These are phyloP conservation scores for Tolypocladium guangdongense DNA, from an alignment of 2,329 filamentous ascomycete genomes.

Conservation along the genomic window DNA sequence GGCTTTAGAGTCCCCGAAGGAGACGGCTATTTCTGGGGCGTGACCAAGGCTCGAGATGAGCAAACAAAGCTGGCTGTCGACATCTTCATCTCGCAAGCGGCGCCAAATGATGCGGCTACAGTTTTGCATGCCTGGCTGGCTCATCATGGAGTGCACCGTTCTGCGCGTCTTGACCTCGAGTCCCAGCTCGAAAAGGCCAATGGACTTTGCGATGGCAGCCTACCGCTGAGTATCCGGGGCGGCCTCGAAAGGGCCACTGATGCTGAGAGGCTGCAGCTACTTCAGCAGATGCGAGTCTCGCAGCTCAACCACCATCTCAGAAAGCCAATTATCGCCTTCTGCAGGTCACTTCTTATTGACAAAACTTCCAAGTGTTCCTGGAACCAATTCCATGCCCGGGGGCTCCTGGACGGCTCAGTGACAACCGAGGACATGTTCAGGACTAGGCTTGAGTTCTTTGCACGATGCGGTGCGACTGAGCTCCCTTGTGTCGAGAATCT, in stretches of 20 bases:
- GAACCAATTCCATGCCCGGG: conserved; percentile 15
- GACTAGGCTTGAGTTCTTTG: conserved; percentile 13
- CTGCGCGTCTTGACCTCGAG: conserved; percentile 21
- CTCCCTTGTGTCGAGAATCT: conserved; percentile 12
- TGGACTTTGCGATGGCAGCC: not conserved
- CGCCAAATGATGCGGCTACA: conserved; percentile 17
- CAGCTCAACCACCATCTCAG: conserved; percentile 12
- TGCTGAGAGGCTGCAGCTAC: conserved; percentile 17
- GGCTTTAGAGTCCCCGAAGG: conserved; percentile 21
- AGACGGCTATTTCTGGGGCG: conserved; percentile 21
- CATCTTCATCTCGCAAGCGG: conserved; percentile 24
- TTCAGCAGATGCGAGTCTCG: conserved; percentile 19
- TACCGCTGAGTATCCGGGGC: conserved; percentile 16
- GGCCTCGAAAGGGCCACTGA: conserved; percentile 17
- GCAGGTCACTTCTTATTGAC: conserved; percentile 15
- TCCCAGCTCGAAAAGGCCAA: conserved; percentile 12
- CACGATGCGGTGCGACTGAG: conserved; percentile 12
- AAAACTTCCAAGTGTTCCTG: conserved; percentile 13
- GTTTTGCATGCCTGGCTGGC: conserved; percentile 27
- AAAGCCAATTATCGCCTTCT: conserved; percentile 14
- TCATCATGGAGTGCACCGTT: conserved; percentile 20
- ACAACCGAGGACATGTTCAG: conserved; percentile 15
- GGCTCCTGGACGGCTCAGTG: conserved; percentile 13
- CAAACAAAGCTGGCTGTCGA: conserved; percentile 11
- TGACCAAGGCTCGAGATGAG: conserved; percentile 10